Base-by-base conservation (phyloP, 2,329 filamentous ascomycete genomes). In the Akanthomyces muscarius region DNA sequence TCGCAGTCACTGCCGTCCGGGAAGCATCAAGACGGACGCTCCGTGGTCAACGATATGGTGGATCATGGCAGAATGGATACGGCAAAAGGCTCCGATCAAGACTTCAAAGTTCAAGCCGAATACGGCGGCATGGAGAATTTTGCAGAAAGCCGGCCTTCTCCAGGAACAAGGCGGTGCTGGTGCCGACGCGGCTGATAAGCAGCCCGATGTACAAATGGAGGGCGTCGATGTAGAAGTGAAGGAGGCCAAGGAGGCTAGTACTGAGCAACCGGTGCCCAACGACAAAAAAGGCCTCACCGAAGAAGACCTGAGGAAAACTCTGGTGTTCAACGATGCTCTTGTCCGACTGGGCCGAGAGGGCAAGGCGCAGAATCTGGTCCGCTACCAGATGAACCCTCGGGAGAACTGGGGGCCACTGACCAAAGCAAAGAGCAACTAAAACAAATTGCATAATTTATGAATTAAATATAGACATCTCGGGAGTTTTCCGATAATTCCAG, bases 321-420 rank as follows among this genome's bases (percentile, higher is more conserved):
- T 80, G 16, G 72, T 80, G 0, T 98, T 99, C 73, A 88, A 98
- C 72, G 91, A 95, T 74, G 73, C 80, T 42, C 81, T 97, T 14
- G 92, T 92, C 74, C 74, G 80, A 61, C 81, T 97, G 14, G 94
- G 93, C 0, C 88, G 82, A 68, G 88, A 91, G 64, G 83, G 80
- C 66, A 83, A 85, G 60, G 82, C 79, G 64, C 88, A 85, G 72
- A 89, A 88, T 67, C 81, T 96, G 52, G 87, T 96, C 61, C 83
- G 94, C 66, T 99, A 97, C 75, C 95, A 97, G 78, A 78, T 88
- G 65, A 98, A 98, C 72, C 95, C 95, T 52, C 82, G 89, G 64
- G 88, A 92, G 71, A 95, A 98, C 74, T 99, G 95, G 95, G 95
- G 95, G 0, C 95, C 95, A 1, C 86, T 96, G 86, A 80, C 77